Evolutionary conservation across 1,284 basidiomycete species (phyloP).

Genomic region (Amylostereum areolatum): DNA sequence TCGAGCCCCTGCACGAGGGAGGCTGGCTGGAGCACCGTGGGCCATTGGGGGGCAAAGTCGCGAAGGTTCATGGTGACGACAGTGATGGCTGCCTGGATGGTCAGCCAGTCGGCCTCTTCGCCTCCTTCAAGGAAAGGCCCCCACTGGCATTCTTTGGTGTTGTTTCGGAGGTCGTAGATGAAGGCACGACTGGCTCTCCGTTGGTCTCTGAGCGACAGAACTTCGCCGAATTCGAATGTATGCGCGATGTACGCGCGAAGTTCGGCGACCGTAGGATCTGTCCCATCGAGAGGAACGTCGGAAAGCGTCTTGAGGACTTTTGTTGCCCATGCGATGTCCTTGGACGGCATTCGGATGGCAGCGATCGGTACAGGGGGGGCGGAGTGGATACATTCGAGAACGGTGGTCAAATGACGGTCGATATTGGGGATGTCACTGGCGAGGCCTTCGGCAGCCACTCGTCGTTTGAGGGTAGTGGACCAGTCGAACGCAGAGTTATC

Average conservation of each 20-base stretch:
- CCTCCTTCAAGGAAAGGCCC: conserved; percentile 42
- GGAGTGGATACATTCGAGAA: conserved; percentile 40
- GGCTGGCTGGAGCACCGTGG: conserved; percentile 34
- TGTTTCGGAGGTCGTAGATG: conserved; percentile 62
- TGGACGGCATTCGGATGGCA: not conserved
- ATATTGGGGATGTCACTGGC: conserved; percentile 12
- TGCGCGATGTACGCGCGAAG: conserved; percentile 22
- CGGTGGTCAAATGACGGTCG: conserved; percentile 28
- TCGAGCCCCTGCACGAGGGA: conserved; percentile 31
- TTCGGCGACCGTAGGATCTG: not conserved
- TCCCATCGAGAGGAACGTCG: not conserved
- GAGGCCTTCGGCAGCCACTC: conserved; percentile 22
- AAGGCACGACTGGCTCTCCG: conserved; percentile 45
- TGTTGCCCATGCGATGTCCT: conserved; percentile 30
- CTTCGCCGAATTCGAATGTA: conserved; percentile 2
- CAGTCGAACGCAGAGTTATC: conserved; percentile 17
- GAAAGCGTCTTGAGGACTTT: not conserved
- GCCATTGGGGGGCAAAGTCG: conserved; percentile 35
- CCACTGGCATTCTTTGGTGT: conserved; percentile 41
- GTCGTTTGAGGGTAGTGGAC: conserved; percentile 24
- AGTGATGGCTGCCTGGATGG: conserved; percentile 51
- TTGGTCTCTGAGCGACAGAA: conserved; percentile 22
- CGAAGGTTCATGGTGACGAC: conserved; percentile 55
- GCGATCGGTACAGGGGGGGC: conserved; percentile 28
- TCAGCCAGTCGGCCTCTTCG: conserved; percentile 49